Conservation (phyloP, 1,139 yeast genomes). For the Yamadazyma epiphylla region DNA sequence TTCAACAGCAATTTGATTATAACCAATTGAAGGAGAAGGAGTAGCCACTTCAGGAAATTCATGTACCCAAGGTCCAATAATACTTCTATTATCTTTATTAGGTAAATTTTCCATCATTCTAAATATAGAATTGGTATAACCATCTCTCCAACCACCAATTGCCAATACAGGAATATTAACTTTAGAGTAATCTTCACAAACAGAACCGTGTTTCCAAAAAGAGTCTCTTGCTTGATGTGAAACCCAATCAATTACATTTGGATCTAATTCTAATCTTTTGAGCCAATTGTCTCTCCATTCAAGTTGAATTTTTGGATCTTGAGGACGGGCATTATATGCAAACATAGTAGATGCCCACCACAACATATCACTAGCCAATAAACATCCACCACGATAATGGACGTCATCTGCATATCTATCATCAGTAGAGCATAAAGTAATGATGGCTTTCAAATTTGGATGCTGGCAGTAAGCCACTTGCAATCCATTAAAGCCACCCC, state of each 20-base stretch:
- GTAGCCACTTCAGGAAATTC: slow-evolving; percentile 43
- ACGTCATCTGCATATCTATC: slow-evolving; percentile 42
- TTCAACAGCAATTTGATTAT: slow-evolving; percentile 29
- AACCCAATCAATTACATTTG: slow-evolving; percentile 36
- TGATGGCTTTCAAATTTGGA: slow-evolving; percentile 36
- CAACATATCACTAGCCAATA: slow-evolving; percentile 37
- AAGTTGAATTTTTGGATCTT: slow-evolving; percentile 35
- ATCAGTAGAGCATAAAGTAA: slow-evolving; percentile 39
- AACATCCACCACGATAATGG: slow-evolving; percentile 40
- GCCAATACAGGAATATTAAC: slow-evolving; percentile 38
- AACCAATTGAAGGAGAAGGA: slow-evolving; percentile 38
- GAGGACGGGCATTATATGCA: slow-evolving; percentile 37
- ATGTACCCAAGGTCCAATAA: slow-evolving; percentile 45
- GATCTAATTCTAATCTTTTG: slow-evolving; percentile 26
- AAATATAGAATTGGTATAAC: slow-evolving; percentile 37
- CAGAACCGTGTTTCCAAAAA: slow-evolving; percentile 41
- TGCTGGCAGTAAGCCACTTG: slow-evolving; percentile 42
- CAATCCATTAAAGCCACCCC: slow-evolving; percentile 44
- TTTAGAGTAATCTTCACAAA: slow-evolving; percentile 31
- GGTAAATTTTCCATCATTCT: slow-evolving; percentile 34
- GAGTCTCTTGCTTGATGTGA: slow-evolving; percentile 37
- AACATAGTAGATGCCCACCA: slow-evolving; percentile 47
- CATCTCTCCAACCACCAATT: slow-evolving; percentile 43
- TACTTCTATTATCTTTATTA: slow-evolving; percentile 20
- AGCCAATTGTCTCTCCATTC: slow-evolving; percentile 36